Conservation (phyloP, 2,329 filamentous ascomycete species). For the Epichloe gansuensis region DNA sequence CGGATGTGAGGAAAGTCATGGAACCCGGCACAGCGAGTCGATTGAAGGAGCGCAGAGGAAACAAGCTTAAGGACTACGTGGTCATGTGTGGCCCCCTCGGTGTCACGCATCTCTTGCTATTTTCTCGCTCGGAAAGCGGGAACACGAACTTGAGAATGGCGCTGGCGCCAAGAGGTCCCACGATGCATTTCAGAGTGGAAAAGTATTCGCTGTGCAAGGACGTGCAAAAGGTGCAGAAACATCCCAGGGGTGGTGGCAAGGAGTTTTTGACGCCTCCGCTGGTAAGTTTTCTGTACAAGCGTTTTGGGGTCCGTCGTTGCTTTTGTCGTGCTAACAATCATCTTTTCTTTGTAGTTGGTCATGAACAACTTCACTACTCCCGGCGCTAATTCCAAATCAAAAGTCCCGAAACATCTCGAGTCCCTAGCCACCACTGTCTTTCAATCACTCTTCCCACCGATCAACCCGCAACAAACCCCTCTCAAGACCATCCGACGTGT, state of each 20-base stretch:
- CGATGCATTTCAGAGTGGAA: slow-evolving; percentile 85
- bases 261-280: slow-evolving; percentile 78
- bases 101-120: slow-evolving; percentile 83
- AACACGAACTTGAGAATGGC: slow-evolving; percentile 88
- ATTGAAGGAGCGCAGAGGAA: slow-evolving; percentile 78
- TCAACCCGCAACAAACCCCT: slow-evolving; percentile 81
- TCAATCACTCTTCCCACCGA: slow-evolving; percentile 89
- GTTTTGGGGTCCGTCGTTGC: not conserved
- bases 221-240: slow-evolving; percentile 68
- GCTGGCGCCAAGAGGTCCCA: slow-evolving; percentile 79
- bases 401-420: slow-evolving; percentile 89
- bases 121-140: slow-evolving; percentile 77
- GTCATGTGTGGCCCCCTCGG: slow-evolving; percentile 90
- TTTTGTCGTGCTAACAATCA: not conserved
- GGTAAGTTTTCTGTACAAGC: slow-evolving; percentile 28
- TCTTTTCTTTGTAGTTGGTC: slow-evolving; percentile 48
- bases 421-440: slow-evolving; percentile 86
- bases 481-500: slow-evolving; percentile 87
- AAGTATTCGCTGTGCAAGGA: slow-evolving; percentile 92
- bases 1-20: slow-evolving; percentile 88
- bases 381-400: slow-evolving; percentile 43
- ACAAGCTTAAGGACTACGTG: slow-evolving; percentile 81
- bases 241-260: slow-evolving; percentile 69
- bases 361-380: slow-evolving; percentile 93
- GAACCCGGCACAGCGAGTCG: slow-evolving; percentile 85